A percentile compares a stretch with the other conserved stretches of the same genome.
These are phyloP conservation scores for Jamesozyma spencerorum DNA, from an alignment of 805 yeast genomes.

Conservation along the genomic window DNA sequence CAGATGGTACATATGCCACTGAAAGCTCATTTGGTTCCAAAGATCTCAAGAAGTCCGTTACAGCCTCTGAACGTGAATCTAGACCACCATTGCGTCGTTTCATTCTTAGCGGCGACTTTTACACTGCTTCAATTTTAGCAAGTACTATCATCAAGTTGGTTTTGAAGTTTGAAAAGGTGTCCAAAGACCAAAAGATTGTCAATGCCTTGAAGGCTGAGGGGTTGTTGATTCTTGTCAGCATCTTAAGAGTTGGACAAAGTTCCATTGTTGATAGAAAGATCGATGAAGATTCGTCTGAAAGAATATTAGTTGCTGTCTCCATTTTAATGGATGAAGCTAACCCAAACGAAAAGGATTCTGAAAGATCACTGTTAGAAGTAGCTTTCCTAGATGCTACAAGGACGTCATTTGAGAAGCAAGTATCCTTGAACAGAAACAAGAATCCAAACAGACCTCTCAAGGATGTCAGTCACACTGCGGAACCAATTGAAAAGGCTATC, in stretches of 20 bases:
- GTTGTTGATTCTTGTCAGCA: constrained; percentile 81
- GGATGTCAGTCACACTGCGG: constrained; percentile 52
- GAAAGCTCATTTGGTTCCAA: constrained; percentile 80
- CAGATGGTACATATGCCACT: constrained; percentile 99
- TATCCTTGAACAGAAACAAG: constrained; percentile 49
- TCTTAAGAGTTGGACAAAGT: constrained; percentile 79
- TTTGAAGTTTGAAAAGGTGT: constrained; percentile 55
- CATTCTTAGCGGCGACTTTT: constrained; percentile 80
- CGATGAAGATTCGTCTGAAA: constrained; percentile 95
- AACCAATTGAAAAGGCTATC: constrained; percentile 71
- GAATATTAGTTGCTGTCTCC: constrained; percentile 80
- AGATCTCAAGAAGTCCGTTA: constrained; percentile 75
- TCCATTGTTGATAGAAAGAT: constrained; percentile 59
- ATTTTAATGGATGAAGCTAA: constrained; percentile 54
- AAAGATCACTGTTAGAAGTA: constrained; percentile 37
- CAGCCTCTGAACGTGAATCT: constrained; percentile 38
- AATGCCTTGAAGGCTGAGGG: constrained; percentile 95
- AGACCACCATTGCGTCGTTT: constrained; percentile 74
- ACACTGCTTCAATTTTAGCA: constrained; percentile 79
- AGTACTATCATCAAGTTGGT: constrained; percentile 84
- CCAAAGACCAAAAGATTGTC: constrained; percentile 44
- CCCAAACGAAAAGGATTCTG: constrained; percentile 34
- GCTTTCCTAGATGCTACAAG: constrained; percentile 85
- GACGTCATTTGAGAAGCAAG: constrained; percentile 68
- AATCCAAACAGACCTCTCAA: constrained; percentile 48